These are phyloP conservation scores for Nemania serpens DNA, from an alignment of 2,329 filamentous ascomycete genomes.

Conservation along the genomic window DNA sequence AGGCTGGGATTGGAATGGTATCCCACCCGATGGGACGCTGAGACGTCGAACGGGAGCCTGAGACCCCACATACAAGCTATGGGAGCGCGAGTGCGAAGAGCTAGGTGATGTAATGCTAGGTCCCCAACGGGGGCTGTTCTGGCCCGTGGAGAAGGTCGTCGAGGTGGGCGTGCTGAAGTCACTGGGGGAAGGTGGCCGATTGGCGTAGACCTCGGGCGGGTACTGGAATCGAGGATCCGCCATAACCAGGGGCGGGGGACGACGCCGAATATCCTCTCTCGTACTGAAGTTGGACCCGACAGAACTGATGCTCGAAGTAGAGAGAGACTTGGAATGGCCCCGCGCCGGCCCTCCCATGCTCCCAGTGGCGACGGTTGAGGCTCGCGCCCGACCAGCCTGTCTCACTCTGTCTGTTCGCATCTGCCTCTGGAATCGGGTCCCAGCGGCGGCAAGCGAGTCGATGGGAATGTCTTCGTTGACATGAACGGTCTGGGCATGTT, in stretches of 20 bases:
- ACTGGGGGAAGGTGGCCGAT: slow-evolving; percentile 69
- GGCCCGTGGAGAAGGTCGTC: slow-evolving; percentile 76
- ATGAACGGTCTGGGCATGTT: slow-evolving; percentile 97
- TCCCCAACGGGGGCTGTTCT: slow-evolving; percentile 76
- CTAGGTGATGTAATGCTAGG: slow-evolving; percentile 73
- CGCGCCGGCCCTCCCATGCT: slow-evolving; percentile 72
- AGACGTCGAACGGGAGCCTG: slow-evolving; percentile 74
- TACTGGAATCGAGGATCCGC: slow-evolving; percentile 71
- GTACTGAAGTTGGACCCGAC: slow-evolving; percentile 68
- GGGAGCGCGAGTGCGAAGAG: slow-evolving; percentile 68
- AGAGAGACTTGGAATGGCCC: slow-evolving; percentile 84
- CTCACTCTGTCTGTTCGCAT: slow-evolving; percentile 85
- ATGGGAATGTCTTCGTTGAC: slow-evolving; percentile 96
- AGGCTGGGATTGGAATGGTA: slow-evolving; percentile 73
- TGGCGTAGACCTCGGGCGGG: slow-evolving; percentile 66
- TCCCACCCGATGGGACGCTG: slow-evolving; percentile 77
- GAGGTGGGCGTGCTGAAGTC: slow-evolving; percentile 85
- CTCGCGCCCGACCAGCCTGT: slow-evolving; percentile 73
- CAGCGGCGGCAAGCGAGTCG: slow-evolving; percentile 90
- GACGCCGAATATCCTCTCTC: slow-evolving; percentile 69
- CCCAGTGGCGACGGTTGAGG: slow-evolving; percentile 75
- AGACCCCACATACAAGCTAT: slow-evolving; percentile 71
- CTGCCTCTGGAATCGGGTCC: slow-evolving; percentile 89
- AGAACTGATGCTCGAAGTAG: slow-evolving; percentile 82
- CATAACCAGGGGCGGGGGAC: slow-evolving; percentile 84